Conservation (phyloP, 2,329 filamentous ascomycete species). For the Fusarium sp. region DNA sequence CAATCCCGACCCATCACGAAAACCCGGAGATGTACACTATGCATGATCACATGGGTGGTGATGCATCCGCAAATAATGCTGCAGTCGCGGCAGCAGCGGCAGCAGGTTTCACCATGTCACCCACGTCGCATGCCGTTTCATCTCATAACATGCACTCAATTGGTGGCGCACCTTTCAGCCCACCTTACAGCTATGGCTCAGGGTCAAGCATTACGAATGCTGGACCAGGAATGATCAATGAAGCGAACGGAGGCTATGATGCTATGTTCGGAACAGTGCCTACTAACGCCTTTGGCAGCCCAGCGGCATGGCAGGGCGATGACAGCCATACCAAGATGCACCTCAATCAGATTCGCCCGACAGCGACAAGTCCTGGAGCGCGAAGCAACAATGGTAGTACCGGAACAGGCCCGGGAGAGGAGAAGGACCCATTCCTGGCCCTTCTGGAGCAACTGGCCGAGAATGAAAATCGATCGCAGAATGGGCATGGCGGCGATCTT, state of each 20-base stretch:
- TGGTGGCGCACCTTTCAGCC: slow-evolving; percentile 51
- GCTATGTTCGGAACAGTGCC: slow-evolving; percentile 68
- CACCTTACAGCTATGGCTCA: slow-evolving; percentile 53
- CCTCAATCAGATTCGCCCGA: slow-evolving; percentile 30
- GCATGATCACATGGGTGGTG: slow-evolving; percentile 48
- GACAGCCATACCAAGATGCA: slow-evolving; percentile 42
- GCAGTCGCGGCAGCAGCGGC: slow-evolving; percentile 50
- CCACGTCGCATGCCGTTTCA: slow-evolving; percentile 28
- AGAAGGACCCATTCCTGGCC: slow-evolving; percentile 84
- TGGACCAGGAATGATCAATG: slow-evolving; percentile 42
- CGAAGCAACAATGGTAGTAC: slow-evolving; percentile 62
- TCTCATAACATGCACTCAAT: slow-evolving; percentile 45
- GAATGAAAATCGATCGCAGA: slow-evolving; percentile 70
- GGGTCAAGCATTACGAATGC: slow-evolving; percentile 44
- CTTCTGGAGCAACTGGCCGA: slow-evolving; percentile 84
- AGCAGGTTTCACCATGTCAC: slow-evolving; percentile 48
- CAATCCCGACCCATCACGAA: slow-evolving; percentile 49
- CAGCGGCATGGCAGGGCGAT: slow-evolving; percentile 60
- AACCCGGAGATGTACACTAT: slow-evolving; percentile 45
- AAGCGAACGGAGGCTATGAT: slow-evolving; percentile 57
- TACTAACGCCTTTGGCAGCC: slow-evolving; percentile 63
- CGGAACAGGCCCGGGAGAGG: slow-evolving; percentile 61
- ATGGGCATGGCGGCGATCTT: slow-evolving; percentile 76
- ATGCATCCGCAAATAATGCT: slow-evolving; percentile 47
- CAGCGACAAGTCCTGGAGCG: slow-evolving; percentile 54